Conservation (phyloP, 352 stramenopile genomes). For the Thalassiosira mediterranea region DNA sequence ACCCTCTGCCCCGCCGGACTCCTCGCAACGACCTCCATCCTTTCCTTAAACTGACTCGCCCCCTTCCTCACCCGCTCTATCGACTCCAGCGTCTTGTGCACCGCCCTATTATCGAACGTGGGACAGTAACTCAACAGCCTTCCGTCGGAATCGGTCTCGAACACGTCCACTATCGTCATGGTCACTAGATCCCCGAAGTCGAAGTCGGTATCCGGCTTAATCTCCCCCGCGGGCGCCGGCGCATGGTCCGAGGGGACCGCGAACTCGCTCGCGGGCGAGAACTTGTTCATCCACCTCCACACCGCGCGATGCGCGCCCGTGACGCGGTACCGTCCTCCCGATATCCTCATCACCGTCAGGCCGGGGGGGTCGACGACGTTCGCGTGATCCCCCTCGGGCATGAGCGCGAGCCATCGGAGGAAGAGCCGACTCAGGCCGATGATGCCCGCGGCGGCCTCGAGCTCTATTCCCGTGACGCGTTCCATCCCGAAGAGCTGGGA, state of each 20-base stretch:
- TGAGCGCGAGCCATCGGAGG: slow-evolving; percentile 80
- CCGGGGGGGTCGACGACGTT: slow-evolving; percentile 81
- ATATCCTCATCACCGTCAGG: slow-evolving; percentile 81
- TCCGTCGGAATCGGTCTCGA: slow-evolving; percentile 81
- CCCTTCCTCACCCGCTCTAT: slow-evolving; percentile 68
- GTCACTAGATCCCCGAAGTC: slow-evolving; percentile 78
- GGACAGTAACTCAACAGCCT: slow-evolving; percentile 80
- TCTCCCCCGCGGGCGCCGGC: slow-evolving; percentile 9
- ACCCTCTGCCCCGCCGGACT: slow-evolving; percentile 47
- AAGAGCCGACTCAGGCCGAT: slow-evolving; percentile 71
- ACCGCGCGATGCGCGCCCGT: slow-evolving; percentile 80
- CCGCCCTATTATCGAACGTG: slow-evolving; percentile 79
- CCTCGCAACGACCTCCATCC: slow-evolving; percentile 34
- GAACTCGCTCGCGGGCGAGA: slow-evolving; percentile 46
- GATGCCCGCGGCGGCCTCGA: slow-evolving; percentile 77
- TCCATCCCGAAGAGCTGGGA: slow-evolving; percentile 82
- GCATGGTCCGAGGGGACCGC: not conserved
- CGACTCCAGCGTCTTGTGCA: slow-evolving; percentile 74
- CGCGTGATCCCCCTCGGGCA: slow-evolving; percentile 80
- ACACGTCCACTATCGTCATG: slow-evolving; percentile 85
- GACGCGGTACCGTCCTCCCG: slow-evolving; percentile 76
- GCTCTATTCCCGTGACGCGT: slow-evolving; percentile 75
- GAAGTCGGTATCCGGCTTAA: slow-evolving; percentile 37
- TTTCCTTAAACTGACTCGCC: slow-evolving; percentile 52
- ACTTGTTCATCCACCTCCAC: slow-evolving; percentile 84